Evolutionary conservation across 495 filamentous ascomycete genomes (phyloP).

Genomic region (Evernia prunastri): DNA sequence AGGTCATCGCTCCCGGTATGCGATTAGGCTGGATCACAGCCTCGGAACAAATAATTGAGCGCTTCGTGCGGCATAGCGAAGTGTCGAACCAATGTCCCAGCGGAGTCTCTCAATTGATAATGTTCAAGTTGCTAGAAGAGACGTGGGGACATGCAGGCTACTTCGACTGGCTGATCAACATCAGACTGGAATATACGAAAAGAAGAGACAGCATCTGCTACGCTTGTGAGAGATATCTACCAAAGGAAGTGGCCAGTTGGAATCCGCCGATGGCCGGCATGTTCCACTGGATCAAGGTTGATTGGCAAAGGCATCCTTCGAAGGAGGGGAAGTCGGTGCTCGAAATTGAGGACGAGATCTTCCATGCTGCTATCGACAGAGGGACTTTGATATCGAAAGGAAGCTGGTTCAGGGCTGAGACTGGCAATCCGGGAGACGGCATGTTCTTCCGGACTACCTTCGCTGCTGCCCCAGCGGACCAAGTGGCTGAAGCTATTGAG

Average conservation of each 20-base stretch:
- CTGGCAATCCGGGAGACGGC: slow-evolving; percentile 31
- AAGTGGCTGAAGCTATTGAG: slow-evolving; percentile 71
- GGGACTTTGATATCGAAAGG: slow-evolving; percentile 73
- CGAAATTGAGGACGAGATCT: slow-evolving; percentile 80
- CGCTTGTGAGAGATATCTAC: slow-evolving; percentile 76
- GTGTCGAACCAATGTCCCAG: slow-evolving; percentile 73
- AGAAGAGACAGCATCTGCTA: slow-evolving; percentile 70
- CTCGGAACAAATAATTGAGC: slow-evolving; percentile 74
- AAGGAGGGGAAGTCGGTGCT: slow-evolving; percentile 50
- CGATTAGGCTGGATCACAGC: slow-evolving; percentile 61
- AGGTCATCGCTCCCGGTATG: slow-evolving; percentile 56
- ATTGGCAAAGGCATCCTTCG: slow-evolving; percentile 66
- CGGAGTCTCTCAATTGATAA: slow-evolving; percentile 71
- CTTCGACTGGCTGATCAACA: slow-evolving; percentile 78
- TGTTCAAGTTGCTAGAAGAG: slow-evolving; percentile 89
- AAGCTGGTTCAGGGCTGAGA: slow-evolving; percentile 78
- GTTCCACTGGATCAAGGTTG: slow-evolving; percentile 89
- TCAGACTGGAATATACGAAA: slow-evolving; percentile 76
- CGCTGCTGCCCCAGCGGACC: slow-evolving; percentile 66
- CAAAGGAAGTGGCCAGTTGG: slow-evolving; percentile 76
- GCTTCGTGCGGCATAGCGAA: slow-evolving; percentile 71
- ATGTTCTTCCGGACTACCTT: slow-evolving; percentile 88
- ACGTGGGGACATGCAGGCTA: slow-evolving; percentile 92
- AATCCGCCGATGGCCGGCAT: slow-evolving; percentile 81
- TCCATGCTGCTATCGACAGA: slow-evolving; percentile 59